Conservation (phyloP, 768 basidiomycete genomes). For the Xerocomellus intermedius region DNA sequence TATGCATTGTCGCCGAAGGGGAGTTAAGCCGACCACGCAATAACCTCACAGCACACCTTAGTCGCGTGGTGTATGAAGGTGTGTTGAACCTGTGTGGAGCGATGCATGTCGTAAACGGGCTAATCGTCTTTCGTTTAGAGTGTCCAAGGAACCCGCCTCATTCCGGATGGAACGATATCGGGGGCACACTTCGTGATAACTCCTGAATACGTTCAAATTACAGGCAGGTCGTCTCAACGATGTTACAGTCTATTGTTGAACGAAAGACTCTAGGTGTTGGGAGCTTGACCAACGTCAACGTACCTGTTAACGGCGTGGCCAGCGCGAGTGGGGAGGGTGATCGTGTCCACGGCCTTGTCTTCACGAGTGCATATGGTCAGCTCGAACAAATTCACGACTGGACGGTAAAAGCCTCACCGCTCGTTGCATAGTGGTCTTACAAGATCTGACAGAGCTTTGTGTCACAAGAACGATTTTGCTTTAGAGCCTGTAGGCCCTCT, state of each 20-base stretch:
- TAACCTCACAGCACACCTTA: slow-evolving; percentile 37
- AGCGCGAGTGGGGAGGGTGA: slow-evolving; percentile 59
- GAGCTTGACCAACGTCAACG: slow-evolving; percentile 63
- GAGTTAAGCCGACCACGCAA: slow-evolving; percentile 15
- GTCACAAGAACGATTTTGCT: slow-evolving; percentile 60
- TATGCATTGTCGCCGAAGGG: slow-evolving; percentile 5
- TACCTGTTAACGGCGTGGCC: slow-evolving; percentile 55
- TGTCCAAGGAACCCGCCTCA: slow-evolving; percentile 61
- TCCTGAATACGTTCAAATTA: slow-evolving; percentile 72
- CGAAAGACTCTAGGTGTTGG: slow-evolving; percentile 51
- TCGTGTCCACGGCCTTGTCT: slow-evolving; percentile 68
- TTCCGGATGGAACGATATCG: slow-evolving; percentile 68
- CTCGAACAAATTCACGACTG: slow-evolving; percentile 66
- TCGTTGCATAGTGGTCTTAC: slow-evolving; percentile 11
- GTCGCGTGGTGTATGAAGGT: slow-evolving; percentile 56
- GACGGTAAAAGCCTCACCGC: slow-evolving; percentile 45
- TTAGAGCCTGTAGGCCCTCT: slow-evolving; percentile 63
- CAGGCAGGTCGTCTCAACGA: slow-evolving; percentile 39
- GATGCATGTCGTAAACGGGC: neutral
- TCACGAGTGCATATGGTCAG: slow-evolving; percentile 64
- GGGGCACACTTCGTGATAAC: slow-evolving; percentile 71
- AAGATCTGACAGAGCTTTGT: slow-evolving; percentile 54
- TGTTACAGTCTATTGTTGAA: slow-evolving; percentile 22
- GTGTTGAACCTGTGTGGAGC: slow-evolving; percentile 5
- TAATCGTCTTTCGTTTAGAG: slow-evolving; percentile 32